Base-by-base conservation (phyloP, 2,329 filamentous ascomycete genomes). In the Epicoccum nigrum region DNA sequence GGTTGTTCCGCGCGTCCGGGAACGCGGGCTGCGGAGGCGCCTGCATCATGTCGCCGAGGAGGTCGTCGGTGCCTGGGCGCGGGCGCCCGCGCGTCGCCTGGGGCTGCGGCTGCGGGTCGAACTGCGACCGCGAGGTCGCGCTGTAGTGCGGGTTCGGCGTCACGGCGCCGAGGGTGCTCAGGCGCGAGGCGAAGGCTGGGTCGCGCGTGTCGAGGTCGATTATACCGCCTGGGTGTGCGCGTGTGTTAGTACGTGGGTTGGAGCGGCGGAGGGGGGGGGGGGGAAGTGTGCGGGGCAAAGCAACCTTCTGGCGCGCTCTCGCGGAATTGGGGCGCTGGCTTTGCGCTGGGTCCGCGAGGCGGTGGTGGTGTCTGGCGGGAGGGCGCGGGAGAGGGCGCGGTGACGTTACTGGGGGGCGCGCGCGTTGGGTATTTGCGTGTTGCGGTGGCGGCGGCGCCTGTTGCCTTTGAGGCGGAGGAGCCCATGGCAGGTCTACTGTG, bases 121-220 rank as follows among this genome's bases (percentile, higher is more conserved):
- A 69, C 35, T 70, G 55, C 59, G 81, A 83, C 19, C 77, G 77
- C 35, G 83, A 85, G 32, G 80, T 78, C 27, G 78, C 74, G 9
- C 82, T 85, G 55, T 79, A 75, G 20, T 82, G 83, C 2, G 82
- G 82, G 52, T 79, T 80, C 23, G 82, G 82, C 45, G 79, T 79
- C 7, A 86, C 83, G 46, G 82, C 79, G 49, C 83, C 84, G 51
- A 86, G 75, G 37, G 74, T 76, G 62, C 86, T 88, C 56, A 97
- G 89, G 58, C 92, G 95, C 68, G 85, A 87, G 79, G 92, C 89
- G 83, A 81, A 93, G 65, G 81, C 77, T 1, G 83, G 83, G 65
- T 86, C 84, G 51, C 79, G 80, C 48, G 78, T 83, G 64, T 87
- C 84, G 63, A 83, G 77, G 60, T 85, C 81, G 55, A 86, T 80